Conservation (phyloP, 2,329 filamentous ascomycete species). For the Fusarium mundagurra region DNA sequence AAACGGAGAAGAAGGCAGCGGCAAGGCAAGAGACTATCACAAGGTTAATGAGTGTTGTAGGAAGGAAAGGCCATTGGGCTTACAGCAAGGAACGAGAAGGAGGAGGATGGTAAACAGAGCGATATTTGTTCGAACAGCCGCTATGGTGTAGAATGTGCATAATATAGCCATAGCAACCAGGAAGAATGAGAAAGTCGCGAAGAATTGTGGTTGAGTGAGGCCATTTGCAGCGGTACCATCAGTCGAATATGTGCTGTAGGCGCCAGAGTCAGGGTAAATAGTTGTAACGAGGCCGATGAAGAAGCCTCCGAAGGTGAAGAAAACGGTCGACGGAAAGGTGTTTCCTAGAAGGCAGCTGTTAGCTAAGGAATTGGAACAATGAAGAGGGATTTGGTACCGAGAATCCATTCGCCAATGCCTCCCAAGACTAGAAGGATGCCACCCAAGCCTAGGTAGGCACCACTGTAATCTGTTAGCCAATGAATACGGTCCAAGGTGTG, state of each 20-base stretch:
- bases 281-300: conserved; percentile 62
- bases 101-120: conserved; percentile 67
- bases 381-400: conserved; percentile 44
- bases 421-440: conserved; percentile 58
- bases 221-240: conserved; percentile 48
- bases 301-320: conserved; percentile 59
- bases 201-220: conserved; percentile 56
- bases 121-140: conserved; percentile 72
- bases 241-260: conserved; percentile 52
- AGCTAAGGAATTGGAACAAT: not conserved
- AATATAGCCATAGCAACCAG: conserved; percentile 69
- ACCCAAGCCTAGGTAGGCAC: conserved; percentile 56
- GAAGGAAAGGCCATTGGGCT: not conserved
- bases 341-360: conserved; percentile 48
- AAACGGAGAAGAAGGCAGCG: conserved; percentile 44
- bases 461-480: conserved; percentile 21
- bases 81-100: conserved; percentile 59
- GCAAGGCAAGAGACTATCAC: conserved; percentile 42
- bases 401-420: conserved; percentile 60
- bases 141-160: conserved; percentile 69
- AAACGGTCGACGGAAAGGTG: conserved; percentile 64
- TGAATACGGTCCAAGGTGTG: fast-evolving
- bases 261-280: conserved; percentile 58
- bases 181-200: conserved; percentile 65
- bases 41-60: not conserved